A percentile compares a stretch with the other conserved stretches of the same genome.
Evolutionary conservation across 2,329 filamentous ascomycete genomes (phyloP).

Genomic region (Talaromyces amestolkiae): DNA sequence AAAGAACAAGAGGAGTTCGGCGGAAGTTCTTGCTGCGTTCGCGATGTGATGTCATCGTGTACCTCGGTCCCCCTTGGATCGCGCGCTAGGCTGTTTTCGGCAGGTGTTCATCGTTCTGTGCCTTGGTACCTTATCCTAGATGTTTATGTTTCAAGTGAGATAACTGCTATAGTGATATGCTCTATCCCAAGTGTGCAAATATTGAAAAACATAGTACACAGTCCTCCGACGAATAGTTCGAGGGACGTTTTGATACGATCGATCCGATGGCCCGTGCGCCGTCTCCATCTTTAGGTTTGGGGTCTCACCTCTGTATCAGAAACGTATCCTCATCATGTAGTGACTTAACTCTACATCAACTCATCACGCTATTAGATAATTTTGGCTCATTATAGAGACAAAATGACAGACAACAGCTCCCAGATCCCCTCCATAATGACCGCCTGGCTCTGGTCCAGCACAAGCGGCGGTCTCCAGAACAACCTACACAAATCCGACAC

Average conservation of each 20-base stretch:
- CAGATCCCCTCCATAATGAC: constrained; percentile 47
- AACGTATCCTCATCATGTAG: neutral
- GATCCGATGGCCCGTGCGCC: constrained; percentile 10
- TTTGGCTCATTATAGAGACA: too few relatives aligned
- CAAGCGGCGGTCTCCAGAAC: constrained; percentile 51
- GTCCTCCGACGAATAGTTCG: neutral
- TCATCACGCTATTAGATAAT: neutral
- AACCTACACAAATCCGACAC: constrained; percentile 50
- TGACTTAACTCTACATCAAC: neutral
- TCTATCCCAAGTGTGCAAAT: too few relatives aligned
- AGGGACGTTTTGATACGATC: neutral
- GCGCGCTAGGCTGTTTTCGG: constrained; percentile 12
- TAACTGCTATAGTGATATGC: neutral
- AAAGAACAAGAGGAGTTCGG: neutral
- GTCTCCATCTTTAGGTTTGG: neutral
- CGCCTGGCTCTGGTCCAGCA: constrained; percentile 56
- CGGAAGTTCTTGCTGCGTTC: neutral
- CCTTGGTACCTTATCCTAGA: neutral
- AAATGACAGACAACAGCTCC: constrained; percentile 7
- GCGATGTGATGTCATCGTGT: constrained; percentile 16
- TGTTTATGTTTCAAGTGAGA: too few relatives aligned
- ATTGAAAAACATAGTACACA: too few relatives aligned
- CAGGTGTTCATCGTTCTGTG: neutral
- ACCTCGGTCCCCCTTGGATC: neutral
- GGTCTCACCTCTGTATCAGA: constrained; percentile 9